Conservation (phyloP, 768 basidiomycete species). For the Pholiota molesta region DNA sequence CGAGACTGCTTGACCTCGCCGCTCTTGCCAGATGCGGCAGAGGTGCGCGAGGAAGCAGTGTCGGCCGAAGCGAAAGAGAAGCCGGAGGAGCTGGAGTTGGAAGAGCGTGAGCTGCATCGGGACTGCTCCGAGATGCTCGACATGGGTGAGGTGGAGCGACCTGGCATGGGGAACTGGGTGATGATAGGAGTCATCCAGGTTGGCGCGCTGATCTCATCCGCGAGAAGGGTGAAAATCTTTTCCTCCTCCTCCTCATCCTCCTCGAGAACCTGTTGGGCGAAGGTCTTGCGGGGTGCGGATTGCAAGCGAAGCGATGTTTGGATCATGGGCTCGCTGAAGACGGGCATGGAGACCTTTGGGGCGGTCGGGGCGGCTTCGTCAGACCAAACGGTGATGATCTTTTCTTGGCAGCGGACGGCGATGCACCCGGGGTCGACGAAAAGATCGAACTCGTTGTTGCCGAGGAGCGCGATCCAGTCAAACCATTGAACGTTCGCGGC, state of each 20-base stretch:
- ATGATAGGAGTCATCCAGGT: constrained; percentile 71
- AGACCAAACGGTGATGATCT: constrained; percentile 70
- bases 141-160: constrained; percentile 59
- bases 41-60: constrained; percentile 48
- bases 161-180: constrained; percentile 56
- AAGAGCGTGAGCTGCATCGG: constrained; percentile 71
- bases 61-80: constrained; percentile 59
- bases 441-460: constrained; percentile 74
- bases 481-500: constrained; percentile 77
- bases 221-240: constrained; percentile 73
- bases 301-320: constrained; percentile 11
- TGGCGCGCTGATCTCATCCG: constrained; percentile 68
- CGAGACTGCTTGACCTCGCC: constrained; percentile 56
- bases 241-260: constrained; percentile 74
- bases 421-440: constrained; percentile 83
- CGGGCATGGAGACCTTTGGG: constrained; percentile 16
- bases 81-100: constrained; percentile 63
- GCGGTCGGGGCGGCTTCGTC: constrained; percentile 44
- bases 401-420: constrained; percentile 59
- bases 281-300: constrained; percentile 49
- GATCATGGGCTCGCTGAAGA: constrained; percentile 24
- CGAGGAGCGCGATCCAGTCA: constrained; percentile 75
- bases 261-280: constrained; percentile 76
- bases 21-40: constrained; percentile 38
- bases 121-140: constrained; percentile 66